Percentiles rank a stretch among this genome's conserved stretches.
Conservation (phyloP, 768 basidiomycete genomes). For the Filobasidium floriforme region DNA sequence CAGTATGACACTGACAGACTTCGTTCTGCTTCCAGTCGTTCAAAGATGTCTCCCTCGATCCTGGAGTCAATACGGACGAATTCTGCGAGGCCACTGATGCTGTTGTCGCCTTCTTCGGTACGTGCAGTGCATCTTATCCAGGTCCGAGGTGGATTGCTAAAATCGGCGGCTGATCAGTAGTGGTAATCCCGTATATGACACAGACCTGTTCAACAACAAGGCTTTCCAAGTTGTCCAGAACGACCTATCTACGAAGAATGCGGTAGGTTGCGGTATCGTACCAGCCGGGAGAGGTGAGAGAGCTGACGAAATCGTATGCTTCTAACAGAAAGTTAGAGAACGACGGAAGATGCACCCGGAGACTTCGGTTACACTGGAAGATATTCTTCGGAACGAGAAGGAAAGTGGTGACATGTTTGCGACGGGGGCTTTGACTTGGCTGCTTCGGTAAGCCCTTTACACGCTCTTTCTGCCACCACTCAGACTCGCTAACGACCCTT, state of each 20-base stretch:
- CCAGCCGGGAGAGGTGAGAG: too few species aligned
- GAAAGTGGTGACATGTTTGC: conserved; percentile 73
- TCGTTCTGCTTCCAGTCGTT: conserved; percentile 59
- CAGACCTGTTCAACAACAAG: conserved; percentile 66
- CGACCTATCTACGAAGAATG: conserved; percentile 87
- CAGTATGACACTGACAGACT: not conserved
- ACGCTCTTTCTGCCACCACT: not conserved
- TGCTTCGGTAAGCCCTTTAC: conserved; percentile 49
- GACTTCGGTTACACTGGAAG: conserved; percentile 69
- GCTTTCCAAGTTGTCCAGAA: conserved; percentile 75
- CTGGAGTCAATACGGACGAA: conserved; percentile 74
- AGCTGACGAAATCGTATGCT: too few species aligned
- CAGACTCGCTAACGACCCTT: not conserved
- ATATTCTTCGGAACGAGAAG: conserved; percentile 74
- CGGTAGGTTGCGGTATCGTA: conserved; percentile 22
- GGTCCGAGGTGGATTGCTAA: not conserved
- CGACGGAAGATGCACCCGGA: conserved; percentile 63
- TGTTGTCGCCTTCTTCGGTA: conserved; percentile 72
- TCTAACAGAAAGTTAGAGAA: conserved; percentile 64
- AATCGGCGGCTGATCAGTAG: not conserved
- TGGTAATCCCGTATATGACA: not conserved
- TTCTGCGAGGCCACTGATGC: conserved; percentile 87
- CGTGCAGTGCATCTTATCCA: not conserved
- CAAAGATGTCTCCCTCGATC: conserved; percentile 75
- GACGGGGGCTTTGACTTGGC: conserved; percentile 88